Evolutionary conservation across 2,329 filamentous ascomycete species (phyloP), one percentile per base, ranked within the genome.

Genomic region (Fusarium compactum): DNA sequence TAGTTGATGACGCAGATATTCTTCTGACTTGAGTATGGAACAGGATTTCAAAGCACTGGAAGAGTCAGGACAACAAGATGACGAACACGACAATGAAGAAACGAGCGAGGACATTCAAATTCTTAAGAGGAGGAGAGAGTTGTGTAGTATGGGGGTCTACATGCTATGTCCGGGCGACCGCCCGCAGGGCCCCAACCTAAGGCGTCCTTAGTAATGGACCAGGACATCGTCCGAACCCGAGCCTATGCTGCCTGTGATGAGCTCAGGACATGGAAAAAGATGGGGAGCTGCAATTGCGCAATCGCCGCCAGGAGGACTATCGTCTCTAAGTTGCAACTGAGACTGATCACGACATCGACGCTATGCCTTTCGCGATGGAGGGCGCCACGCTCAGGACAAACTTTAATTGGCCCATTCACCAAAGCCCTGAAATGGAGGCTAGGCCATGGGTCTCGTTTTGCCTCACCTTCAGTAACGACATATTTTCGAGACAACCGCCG

Each of bases 341-440:
- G 77, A 80, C 74, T 77, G 80, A 85, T 84, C 83, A 85, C 83
- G 83, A 84, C 83, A 85, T 85, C 83, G 79, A 80, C 82, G 82
- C 83, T 84, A 85, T 80, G 67, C 78, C 83, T 82, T 82, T 84
- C 82, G 82, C 81, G 81, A 83, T 80, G 77, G 72, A 75, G 67
- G 61, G 53, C 64, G 62, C 70, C 65, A 62, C 59, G 64, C 32
- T 62, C 63, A 58, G 38, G 60, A 58, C 68, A 69, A 54, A 59
- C 61, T 53, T 65, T 81, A 78, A 83, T 82, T 84, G 81, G 80
- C 51, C 62, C 58, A 46, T 48, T 45, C 53, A 53, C 38, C 57
- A 55, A 62, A 59, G 65, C 65, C 66, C 70, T 66, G 70, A 67
- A 70, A 48, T 72, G 69, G 66, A 65, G 69, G 62, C 66, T 66